Conservation (phyloP, 2,329 filamentous ascomycete species). For the Colletotrichum siamense region DNA sequence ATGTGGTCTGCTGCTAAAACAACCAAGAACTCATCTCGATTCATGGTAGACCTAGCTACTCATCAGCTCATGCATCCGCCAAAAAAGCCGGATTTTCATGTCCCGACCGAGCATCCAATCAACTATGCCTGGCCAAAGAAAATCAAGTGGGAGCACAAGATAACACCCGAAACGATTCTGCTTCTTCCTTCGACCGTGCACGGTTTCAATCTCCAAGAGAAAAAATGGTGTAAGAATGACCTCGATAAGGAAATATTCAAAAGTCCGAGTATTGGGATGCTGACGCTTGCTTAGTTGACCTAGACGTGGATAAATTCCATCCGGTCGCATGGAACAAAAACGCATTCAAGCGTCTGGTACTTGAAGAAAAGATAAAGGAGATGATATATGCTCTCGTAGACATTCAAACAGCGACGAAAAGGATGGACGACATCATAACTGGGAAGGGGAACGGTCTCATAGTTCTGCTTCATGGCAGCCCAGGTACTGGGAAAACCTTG, state of each 20-base stretch:
- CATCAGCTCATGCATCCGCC: background rate
- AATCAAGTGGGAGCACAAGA: fast-evolving
- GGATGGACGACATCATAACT: background rate
- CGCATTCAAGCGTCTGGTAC: background rate
- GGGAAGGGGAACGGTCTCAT: fast-evolving
- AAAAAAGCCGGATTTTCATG: no score
- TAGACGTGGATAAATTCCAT: background rate
- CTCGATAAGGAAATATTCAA: no score
- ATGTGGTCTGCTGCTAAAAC: no score
- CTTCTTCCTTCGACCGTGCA: background rate
- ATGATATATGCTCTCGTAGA: background rate
- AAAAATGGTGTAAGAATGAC: background rate
- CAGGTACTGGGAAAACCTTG: fast-evolving
- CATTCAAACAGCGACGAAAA: background rate
- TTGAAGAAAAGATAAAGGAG: background rate
- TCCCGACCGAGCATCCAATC: no score
- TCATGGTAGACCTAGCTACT: background rate
- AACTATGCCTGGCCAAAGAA: fast-evolving
- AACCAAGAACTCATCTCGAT: background rate
- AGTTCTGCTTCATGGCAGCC: background rate
- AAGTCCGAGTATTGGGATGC: background rate
- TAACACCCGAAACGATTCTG: fast-evolving
- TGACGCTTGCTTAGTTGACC: fast-evolving
- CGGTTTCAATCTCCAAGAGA: background rate
- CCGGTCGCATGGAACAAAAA: fast-evolving